Evolutionary conservation across 2,329 filamentous ascomycete genomes (phyloP).

Genomic region (Calonectria leucothoes): DNA sequence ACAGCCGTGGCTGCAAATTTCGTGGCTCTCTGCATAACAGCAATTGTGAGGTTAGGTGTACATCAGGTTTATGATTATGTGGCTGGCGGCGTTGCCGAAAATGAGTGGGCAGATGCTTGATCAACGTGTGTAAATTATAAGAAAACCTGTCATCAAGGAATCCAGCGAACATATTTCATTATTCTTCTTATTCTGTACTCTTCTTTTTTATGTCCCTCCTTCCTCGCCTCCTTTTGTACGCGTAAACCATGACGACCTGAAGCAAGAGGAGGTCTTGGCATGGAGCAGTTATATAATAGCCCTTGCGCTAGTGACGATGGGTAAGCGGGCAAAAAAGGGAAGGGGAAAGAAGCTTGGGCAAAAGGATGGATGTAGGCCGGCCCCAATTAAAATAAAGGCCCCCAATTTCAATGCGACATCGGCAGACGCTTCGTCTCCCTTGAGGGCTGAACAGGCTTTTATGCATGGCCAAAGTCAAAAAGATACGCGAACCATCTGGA

Average conservation of each 20-base stretch:
- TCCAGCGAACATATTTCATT: no score
- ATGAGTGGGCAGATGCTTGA: background rate
- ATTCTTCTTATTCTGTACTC: background rate
- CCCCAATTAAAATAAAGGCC: background rate
- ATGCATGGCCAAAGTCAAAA: slow-evolving; percentile 1
- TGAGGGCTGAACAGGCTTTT: background rate
- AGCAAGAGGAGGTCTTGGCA: background rate
- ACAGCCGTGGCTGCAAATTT: background rate
- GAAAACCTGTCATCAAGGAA: background rate
- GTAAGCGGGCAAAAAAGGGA: background rate
- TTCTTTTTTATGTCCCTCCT: background rate
- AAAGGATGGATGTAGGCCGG: background rate
- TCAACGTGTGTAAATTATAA: no score
- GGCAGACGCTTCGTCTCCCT: background rate
- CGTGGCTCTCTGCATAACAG: background rate
- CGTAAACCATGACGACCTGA: background rate
- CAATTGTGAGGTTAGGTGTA: background rate
- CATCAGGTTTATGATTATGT: background rate
- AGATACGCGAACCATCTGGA: background rate
- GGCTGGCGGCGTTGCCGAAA: no score
- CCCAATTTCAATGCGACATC: background rate
- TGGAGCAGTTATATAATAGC: background rate
- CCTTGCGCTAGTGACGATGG: background rate
- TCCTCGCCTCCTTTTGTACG: background rate
- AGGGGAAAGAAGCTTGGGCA: background rate